Evolutionary conservation across 371 early-diverging fungal species (phyloP), one percentile per base, ranked within the genome.

Genomic region (Syncephalastrum sp.): DNA sequence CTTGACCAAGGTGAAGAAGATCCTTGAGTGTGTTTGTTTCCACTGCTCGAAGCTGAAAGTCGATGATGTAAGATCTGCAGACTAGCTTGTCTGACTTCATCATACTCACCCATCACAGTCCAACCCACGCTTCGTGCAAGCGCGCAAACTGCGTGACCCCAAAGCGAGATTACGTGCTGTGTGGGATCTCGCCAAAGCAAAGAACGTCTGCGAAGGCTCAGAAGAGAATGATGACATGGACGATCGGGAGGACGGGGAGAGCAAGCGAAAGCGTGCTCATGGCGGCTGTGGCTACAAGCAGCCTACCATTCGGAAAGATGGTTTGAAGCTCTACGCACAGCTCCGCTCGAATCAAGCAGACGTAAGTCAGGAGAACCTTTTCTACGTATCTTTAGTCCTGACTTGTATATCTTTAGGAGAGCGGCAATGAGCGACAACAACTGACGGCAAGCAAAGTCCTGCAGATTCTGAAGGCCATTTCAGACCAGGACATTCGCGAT

Each of bases 21-120:
- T 99, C 45, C 84, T 99, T 21, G 99, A 99, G 81, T 94, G 97
- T 78, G 94, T 99, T 51, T 99, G 99, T 82, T 91, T 91, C 74
- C 88, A 89, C 64, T 99, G 99, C 75, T 94, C 96, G n/a, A 95
- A 93, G 71, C 86, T 99, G 51, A 97, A 97, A 78, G 82, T 89
- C 6, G 92, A 93, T 65, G 85, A 82, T 57, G 84, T 86, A 75
- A 66, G 82, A 77, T 43, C 17, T 49, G 5, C 38, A 10, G 33
- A 23, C 49, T 50, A 27, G 21, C 19, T 47, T 48, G 53, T 41
- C 42, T 52, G 48, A 25, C 17, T 50, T 49, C 14, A 1, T 49
- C 13, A 8, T 53, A 47, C 25, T 53, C 41, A 50, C 33, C 42
- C 54, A 42, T 29, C 3, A 14, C 69, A 88, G 88, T 72, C 81